These are phyloP conservation scores for Claviceps fusiformis DNA, from an alignment of 2,329 filamentous ascomycete species.

Conservation along the genomic window DNA sequence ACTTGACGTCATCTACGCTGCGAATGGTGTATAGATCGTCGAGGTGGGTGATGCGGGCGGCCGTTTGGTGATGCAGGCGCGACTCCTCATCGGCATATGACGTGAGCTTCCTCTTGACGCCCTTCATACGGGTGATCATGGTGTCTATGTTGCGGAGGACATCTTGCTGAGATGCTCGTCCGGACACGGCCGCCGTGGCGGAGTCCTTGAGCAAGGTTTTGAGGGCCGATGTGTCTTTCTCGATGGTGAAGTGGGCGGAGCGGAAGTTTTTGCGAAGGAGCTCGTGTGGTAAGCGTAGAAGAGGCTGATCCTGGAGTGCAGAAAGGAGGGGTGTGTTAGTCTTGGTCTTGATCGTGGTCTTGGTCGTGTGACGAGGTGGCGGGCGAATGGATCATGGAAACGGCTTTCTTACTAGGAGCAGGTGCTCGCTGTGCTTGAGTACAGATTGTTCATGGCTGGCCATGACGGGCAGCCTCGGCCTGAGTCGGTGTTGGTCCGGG, in stretches of 20 bases:
- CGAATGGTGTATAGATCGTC: slow-evolving; percentile 68
- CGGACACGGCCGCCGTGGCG: slow-evolving; percentile 53
- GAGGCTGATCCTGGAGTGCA: slow-evolving; percentile 64
- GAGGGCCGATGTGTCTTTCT: slow-evolving; percentile 53
- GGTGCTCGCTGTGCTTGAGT: slow-evolving; percentile 61
- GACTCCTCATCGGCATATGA: slow-evolving; percentile 67
- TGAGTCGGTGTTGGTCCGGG: neutral
- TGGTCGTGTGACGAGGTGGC: neutral
- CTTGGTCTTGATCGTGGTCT: no score
- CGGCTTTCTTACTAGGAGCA: slow-evolving; percentile 48
- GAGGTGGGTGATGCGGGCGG: slow-evolving; percentile 67
- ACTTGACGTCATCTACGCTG: slow-evolving; percentile 79
- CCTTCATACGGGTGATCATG: slow-evolving; percentile 76
- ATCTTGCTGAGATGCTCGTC: slow-evolving; percentile 48
- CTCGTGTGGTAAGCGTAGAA: slow-evolving; percentile 84
- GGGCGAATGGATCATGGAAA: neutral
- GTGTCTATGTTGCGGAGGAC: slow-evolving; percentile 70
- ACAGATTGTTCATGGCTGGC: slow-evolving; percentile 48
- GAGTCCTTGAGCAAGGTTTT: slow-evolving; percentile 48
- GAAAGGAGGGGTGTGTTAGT: neutral
- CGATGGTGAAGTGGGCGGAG: slow-evolving; percentile 61
- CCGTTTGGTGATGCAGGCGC: slow-evolving; percentile 59
- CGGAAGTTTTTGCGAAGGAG: slow-evolving; percentile 92
- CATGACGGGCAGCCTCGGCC: slow-evolving; percentile 26
- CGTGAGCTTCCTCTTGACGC: slow-evolving; percentile 76